These are phyloP conservation scores for Theobroma cacao DNA, from an alignment of 345 rosid species.

Conservation along the genomic window DNA sequence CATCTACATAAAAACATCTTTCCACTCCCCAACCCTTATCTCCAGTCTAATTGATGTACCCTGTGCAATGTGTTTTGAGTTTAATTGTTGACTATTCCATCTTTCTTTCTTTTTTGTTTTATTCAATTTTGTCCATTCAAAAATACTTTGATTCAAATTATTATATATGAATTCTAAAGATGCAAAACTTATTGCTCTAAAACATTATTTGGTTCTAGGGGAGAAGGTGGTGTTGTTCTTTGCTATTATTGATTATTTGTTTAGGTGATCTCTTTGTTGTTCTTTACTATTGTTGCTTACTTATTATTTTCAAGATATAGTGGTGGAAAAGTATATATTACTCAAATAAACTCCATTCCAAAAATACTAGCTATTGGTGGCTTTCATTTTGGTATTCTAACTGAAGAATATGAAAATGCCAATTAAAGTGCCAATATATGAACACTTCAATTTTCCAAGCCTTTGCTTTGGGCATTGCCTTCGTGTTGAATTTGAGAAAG, in stretches of 20 bases:
- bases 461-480: background rate
- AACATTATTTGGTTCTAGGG: too few species aligned
- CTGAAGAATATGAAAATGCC: background rate
- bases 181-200: too few species aligned
- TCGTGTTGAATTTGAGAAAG: background rate
- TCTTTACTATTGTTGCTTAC: background rate
- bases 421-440: background rate
- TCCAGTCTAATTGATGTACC: slow-evolving; percentile 86
- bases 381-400: background rate
- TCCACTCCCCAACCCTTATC: slow-evolving; percentile 89
- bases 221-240: too few species aligned
- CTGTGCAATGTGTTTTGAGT: too few species aligned
- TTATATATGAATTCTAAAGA: too few species aligned
- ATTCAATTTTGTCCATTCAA: too few species aligned
- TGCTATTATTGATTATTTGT: too few species aligned
- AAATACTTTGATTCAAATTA: too few species aligned
- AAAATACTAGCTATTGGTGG: background rate
- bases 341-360: background rate
- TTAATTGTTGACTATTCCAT: too few species aligned
- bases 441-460: background rate
- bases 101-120: too few species aligned
- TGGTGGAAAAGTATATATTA: background rate
- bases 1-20: slow-evolving; percentile 88
- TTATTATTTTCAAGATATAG: background rate
- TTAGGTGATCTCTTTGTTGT: background rate